Evolutionary conservation across 441 rosid species (phyloP), one percentile per base, ranked within the genome.

Genomic region (Adansonia madagascariensis): DNA sequence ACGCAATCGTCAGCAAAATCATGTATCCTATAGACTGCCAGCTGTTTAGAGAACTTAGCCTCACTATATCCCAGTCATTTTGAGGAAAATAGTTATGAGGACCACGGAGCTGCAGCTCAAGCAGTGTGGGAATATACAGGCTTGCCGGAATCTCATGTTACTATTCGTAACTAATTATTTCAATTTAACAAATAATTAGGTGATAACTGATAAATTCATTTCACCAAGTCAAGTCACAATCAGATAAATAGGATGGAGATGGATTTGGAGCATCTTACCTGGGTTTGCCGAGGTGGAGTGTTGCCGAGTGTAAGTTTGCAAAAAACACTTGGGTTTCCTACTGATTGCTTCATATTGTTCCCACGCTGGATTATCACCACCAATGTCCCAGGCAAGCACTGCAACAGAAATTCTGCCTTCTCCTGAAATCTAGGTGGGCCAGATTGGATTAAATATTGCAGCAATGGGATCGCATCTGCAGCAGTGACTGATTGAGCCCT

Each of bases 361-460:
- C 99, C 99, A 35, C 98, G 94, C 83, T 93, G 95, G 82, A 97
- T 93, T 61, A 92, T 90, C 78, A 95, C 99, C 41, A 95, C 91
- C 69, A 97, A 76, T 8, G 99, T 97, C 73, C 99, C 99, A 0
- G 99, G 99, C 86, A 97, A 90, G 81, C 99, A 97, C 86, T 97
- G 99, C 82, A 97, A 83, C 57, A 97, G 85, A 82, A 92, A 95
- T 80, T 97, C 99, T 3, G 99, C 91, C 89, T 97, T 97, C 87
- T 97, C 99, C 86, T 95, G 99, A 83, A 97, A 97, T 81, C 99
- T 85, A 10, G 99, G 99, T 24, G 99, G 99, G 73, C 98, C 99
- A 74, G 99, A 95, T 85, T 94, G 99, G 82, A 97, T 97, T 78
- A 95, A 87, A 86, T 91, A 95, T 78, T 97, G 99, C 71, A 97